Percentiles rank a stretch among this genome's conserved stretches.
Evolutionary conservation across 2,329 filamentous ascomycete species (phyloP).

Genomic region (Cladosporium sphaerospermum): DNA sequence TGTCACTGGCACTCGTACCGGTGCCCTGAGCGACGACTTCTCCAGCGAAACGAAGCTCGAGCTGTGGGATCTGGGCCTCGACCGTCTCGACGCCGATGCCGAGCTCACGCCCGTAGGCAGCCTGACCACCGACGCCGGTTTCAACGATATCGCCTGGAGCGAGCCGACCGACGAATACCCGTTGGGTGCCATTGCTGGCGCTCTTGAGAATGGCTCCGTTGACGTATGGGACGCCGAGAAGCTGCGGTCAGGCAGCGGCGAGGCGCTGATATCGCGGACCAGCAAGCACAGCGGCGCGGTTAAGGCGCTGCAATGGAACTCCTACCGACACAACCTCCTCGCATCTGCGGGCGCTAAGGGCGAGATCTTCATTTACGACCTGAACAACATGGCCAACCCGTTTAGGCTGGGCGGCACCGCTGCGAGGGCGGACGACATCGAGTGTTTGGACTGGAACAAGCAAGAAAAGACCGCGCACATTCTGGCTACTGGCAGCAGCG

Average conservation of each 20-base stretch:
- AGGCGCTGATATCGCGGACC: constrained; percentile 79
- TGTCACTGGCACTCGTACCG: constrained; percentile 88
- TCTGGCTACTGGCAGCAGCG: constrained; percentile 84
- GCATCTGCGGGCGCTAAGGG: constrained; percentile 91
- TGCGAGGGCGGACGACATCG: constrained; percentile 87
- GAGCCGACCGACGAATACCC: constrained; percentile 71
- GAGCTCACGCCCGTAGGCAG: constrained; percentile 82
- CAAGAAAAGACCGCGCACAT: constrained; percentile 81
- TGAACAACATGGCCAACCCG: constrained; percentile 81
- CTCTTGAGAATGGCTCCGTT: constrained; percentile 86
- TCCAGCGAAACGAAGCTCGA: constrained; percentile 95
- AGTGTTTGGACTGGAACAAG: constrained; percentile 96
- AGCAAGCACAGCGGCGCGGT: constrained; percentile 88
- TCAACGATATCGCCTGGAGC: constrained; percentile 96
- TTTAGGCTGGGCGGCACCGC: constrained; percentile 84
- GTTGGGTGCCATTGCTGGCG: constrained; percentile 86
- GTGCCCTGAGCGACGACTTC: constrained; percentile 94
- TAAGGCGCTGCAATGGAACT: constrained; percentile 95
- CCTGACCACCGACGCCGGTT: constrained; percentile 84
- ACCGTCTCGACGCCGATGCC: constrained; percentile 65
- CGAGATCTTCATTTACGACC: constrained; percentile 91
- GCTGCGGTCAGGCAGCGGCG: constrained; percentile 46
- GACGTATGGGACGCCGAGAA: constrained; percentile 88
- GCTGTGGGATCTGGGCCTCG: constrained; percentile 87
- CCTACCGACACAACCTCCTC: constrained; percentile 80